Percentiles rank a stretch among this genome's conserved stretches.
Evolutionary conservation across 176 grass and related monocot genomes (phyloP).

Genomic region (Triticum monococcum): DNA sequence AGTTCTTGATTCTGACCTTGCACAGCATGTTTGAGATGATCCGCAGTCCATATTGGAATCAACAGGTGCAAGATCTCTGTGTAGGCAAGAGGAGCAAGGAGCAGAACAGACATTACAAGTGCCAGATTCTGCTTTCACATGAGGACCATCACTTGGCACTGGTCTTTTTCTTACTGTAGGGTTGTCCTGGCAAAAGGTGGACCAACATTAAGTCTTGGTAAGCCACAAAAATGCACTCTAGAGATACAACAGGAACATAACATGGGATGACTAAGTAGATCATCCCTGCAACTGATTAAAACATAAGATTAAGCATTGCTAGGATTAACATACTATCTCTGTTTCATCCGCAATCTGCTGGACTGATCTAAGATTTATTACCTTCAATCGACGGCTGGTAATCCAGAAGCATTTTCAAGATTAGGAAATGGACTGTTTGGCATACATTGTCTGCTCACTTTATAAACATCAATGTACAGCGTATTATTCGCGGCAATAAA

Average conservation of each 20-base stretch:
- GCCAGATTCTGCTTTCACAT: conserved; percentile 55
- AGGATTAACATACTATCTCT: neutral
- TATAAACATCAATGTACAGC: neutral
- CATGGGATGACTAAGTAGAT: neutral
- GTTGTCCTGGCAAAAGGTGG: conserved; percentile 40
- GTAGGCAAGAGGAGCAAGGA: conserved; percentile 78
- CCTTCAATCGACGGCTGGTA: neutral
- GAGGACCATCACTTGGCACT: conserved; percentile 1
- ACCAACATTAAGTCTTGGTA: neutral
- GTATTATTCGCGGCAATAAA: neutral
- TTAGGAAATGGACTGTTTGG: neutral
- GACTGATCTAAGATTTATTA: neutral
- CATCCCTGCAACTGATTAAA: neutral
- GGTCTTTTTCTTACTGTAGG: conserved; percentile 38
- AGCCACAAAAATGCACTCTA: neutral
- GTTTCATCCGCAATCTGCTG: neutral
- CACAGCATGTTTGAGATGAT: conserved; percentile 56
- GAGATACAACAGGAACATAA: neutral
- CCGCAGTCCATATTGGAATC: conserved; percentile 54
- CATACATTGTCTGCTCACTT: neutral
- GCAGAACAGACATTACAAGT: conserved; percentile 75
- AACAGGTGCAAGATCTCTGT: conserved; percentile 33
- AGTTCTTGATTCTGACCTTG: conserved; percentile 51
- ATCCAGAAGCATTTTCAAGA: conserved; percentile 9
- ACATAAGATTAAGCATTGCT: conserved; percentile 3